Evolutionary conservation across 257 asterid species (phyloP).

Genomic region (Solanum habrochaites): DNA sequence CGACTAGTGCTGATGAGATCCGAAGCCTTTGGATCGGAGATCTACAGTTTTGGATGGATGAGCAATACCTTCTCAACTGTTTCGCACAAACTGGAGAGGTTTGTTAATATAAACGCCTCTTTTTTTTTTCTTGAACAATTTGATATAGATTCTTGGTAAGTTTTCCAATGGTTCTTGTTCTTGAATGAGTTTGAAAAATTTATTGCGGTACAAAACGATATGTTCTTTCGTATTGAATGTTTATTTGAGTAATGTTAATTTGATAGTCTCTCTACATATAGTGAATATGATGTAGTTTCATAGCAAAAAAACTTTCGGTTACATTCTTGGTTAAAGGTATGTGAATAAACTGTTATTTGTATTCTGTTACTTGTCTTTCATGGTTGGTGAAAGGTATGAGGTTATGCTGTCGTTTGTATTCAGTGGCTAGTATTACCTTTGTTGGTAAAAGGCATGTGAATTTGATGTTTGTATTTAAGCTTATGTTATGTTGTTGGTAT

Average conservation of each 20-base stretch:
- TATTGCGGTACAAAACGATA: not conserved
- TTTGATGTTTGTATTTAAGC: not conserved
- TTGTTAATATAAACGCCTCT: not conserved
- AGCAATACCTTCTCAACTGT: slow-evolving; percentile 42
- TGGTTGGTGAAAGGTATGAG: not conserved
- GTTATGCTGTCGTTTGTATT: not conserved
- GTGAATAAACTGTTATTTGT: not conserved
- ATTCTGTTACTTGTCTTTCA: not conserved
- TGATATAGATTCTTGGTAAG: not conserved
- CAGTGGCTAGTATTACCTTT: not conserved
- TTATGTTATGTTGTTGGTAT: not conserved
- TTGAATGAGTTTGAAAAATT: not conserved
- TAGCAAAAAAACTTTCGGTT: not conserved
- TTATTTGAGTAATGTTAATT: not conserved
- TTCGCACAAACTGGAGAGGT: slow-evolving; percentile 26
- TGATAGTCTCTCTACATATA: not conserved
- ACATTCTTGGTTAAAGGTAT: not conserved
- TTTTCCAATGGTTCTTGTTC: not conserved
- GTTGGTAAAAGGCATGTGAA: not conserved
- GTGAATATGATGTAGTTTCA: not conserved
- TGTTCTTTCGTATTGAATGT: not conserved
- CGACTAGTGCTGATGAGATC: slow-evolving; percentile 38
- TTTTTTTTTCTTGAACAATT: not conserved
- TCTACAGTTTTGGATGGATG: slow-evolving; percentile 90
- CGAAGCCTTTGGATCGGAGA: slow-evolving; percentile 87